phyloP scores from a whole-genome alignment of 192 early-diverging fungal species.

The Coemansia sp. region DNA sequence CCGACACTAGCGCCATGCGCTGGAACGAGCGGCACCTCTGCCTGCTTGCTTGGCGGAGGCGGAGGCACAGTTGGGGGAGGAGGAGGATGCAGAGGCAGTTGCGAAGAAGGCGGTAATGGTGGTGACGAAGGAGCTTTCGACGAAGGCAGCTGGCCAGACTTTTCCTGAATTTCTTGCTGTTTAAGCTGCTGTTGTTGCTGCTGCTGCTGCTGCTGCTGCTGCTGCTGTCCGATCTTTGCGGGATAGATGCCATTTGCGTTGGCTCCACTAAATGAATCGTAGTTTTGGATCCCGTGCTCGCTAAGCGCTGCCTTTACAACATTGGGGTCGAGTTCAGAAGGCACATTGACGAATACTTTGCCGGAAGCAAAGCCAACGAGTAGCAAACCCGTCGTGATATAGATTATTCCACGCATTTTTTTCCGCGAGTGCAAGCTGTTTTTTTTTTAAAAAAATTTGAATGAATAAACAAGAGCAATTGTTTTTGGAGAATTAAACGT shows the following conservation, averaged over 20 bases:
- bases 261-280: conserved; percentile 21
- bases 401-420: conserved; percentile 5
- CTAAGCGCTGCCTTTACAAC: conserved; percentile 25
- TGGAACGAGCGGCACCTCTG: background rate
- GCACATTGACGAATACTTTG: conserved; percentile 40
- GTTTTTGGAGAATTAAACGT: no score
- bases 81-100: background rate
- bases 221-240: background rate
- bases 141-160: background rate
- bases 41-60: background rate
- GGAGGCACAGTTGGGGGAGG: background rate
- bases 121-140: no score
- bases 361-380: conserved; percentile 20
- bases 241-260: conserved; percentile 23
- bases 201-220: conserved; percentile 2
- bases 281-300: conserved; percentile 33
- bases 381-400: conserved; percentile 3
- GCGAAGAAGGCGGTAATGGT: background rate
- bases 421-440: background rate
- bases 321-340: conserved; percentile 24
- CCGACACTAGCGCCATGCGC: background rate
- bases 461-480: no score
- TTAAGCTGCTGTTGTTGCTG: conserved; percentile 3
- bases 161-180: background rate
- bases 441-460: background rate